Base-by-base conservation (phyloP, 192 early-diverging fungal species). In the Umbelopsis sp. region DNA sequence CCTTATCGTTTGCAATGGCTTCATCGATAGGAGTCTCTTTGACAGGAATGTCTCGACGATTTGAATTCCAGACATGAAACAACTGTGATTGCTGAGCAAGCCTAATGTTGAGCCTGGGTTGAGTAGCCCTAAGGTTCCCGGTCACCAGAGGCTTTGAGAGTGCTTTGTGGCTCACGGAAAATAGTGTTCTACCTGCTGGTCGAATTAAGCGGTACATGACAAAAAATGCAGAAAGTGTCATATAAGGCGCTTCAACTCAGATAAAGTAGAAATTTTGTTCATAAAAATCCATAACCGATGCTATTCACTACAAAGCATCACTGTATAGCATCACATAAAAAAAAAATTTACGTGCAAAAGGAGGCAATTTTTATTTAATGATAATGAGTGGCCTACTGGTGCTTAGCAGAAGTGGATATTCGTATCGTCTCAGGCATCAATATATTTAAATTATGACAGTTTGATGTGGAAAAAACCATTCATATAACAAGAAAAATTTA, bases 151-250 rank as follows among this genome's bases (percentile, higher is more conserved):
- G 4, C 13, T 35, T 61, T 16, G 55, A 1, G 27, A 61, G 12
- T 4, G 30, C 9, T 35, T 30, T 22, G 4, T 61, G 55, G n/a
- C 55, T 33, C 11, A 61, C 12, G 11, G 55, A 61, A 25, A 61
- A 35, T 22, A 61, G 30, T 35, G 33, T 1, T 61, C 55, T 61
- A 18, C 33, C 33, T 18, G 55, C 55, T 37, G 55, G 55, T 35
- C 55, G 55, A 35, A 61, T 61, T 25, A 61, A 35, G 0, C 55
- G 25, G 27, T 27, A 25, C 55, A 61, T 61, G 55, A 13, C 20
- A 20, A 21, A 20, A 21, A 21, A 6, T 16, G 4, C 20, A 21
- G 12, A 16, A 49, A 21, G 18, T 49, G 20, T 6, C 12, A 20
- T 48, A 16, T 21, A 12, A 4, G 12, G 48, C 18, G 48, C 15